Evolutionary conservation across 306 rosid species (phyloP).

Genomic region (Cucurbita argyrosperma): DNA sequence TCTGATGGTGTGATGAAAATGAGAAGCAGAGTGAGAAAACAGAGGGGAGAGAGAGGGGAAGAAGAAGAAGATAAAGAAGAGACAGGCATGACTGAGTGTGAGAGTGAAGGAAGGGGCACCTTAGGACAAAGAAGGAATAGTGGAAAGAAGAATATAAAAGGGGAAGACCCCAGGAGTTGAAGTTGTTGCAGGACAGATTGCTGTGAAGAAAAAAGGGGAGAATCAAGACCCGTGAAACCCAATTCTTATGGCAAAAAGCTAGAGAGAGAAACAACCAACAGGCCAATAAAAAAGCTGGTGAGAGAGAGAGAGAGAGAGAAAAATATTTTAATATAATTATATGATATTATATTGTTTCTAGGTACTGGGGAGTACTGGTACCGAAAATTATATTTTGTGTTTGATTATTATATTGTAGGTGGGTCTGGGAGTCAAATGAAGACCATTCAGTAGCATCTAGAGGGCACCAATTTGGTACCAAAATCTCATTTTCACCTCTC

Average conservation of each 20-base stretch:
- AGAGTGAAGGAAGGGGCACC: constrained; percentile 15
- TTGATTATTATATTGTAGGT: not conserved
- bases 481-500: not conserved
- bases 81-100: constrained; percentile 8
- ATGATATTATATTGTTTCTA: not conserved
- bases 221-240: constrained; percentile 65
- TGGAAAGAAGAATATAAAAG: constrained; percentile 14
- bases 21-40: constrained; percentile 13
- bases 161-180: constrained; percentile 12
- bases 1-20: constrained; percentile 15
- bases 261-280: constrained; percentile 5
- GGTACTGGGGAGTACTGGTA: not conserved
- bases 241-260: not conserved
- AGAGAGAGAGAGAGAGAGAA: not conserved
- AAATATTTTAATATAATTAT: not conserved
- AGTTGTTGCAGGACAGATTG: constrained; percentile 15
- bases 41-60: constrained; percentile 11
- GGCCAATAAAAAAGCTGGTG: not conserved
- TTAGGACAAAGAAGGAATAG: constrained; percentile 31
- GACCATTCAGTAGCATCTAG: not conserved
- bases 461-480: not conserved
- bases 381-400: not conserved
- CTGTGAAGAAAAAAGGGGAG: constrained; percentile 15
- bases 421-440: not conserved
- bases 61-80: constrained; percentile 26